Evolutionary conservation across 306 rosid genomes (phyloP), one percentile per base, ranked within the genome.

Genomic region (Ceratonia siliqua): DNA sequence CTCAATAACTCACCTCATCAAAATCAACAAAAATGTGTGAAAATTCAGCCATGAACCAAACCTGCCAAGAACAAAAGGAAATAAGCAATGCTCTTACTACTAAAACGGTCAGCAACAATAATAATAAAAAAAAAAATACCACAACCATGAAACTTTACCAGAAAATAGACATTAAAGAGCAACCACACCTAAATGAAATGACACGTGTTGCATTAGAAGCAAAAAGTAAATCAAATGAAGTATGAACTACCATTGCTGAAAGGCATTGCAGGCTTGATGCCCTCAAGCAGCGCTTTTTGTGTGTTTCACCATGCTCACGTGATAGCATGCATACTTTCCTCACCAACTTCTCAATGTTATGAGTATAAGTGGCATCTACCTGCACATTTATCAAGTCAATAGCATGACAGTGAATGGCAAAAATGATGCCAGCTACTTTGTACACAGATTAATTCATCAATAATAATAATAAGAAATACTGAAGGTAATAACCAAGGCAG

Each of bases 261-360:
- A 95, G 90, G 87, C 99, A 95, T 74, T 95, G 99, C 90, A 95
- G 87, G 82, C 98, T 89, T 67, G 96, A 86, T 32, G 98, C 98
- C 81, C 93, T 89, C 88, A 95, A 79, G 82, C 87, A 78, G 75
- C 62, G 57, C 66, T 73, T 88, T 81, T 86, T 86, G 14, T 22
- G 76, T 12, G 87, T 85, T 43, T 89, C 97, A 57, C 92, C 92
- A 11, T 59, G 80, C 77, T 85, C 96, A 50, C 63, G 72, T 41
- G 91, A 87, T 74, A 92, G 86, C 79, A 58, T 63, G 68, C 96
- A 92, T 62, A 92, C 93, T 90, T 89, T 88, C 49, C 25, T 83
- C 50, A 89, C 95, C 82, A 95, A 81, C 81, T 79, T 90, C 83
- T 92, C 98, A 38, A 92, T 87, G 86, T 73, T 89, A 78, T 89